These are phyloP conservation scores for Fusarium sp. DNA, from an alignment of 2,329 filamentous ascomycete genomes.

Conservation along the genomic window DNA sequence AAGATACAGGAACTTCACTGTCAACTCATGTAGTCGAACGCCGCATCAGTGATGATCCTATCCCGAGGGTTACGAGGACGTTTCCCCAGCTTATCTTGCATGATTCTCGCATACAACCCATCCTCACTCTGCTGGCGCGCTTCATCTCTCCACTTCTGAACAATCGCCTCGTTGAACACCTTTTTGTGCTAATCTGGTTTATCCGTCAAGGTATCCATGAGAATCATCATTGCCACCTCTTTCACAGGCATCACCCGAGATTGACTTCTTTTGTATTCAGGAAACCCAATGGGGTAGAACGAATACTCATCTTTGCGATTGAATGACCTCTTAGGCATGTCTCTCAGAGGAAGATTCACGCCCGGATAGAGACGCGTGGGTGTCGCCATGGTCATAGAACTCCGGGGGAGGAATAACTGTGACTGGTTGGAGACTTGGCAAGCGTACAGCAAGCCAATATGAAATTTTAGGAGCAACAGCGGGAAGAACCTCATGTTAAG, in stretches of 20 bases:
- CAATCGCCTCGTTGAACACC: slow-evolving; percentile 22
- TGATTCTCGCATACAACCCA: not conserved
- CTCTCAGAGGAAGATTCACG: not conserved
- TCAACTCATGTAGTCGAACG: not conserved
- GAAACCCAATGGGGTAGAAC: not conserved
- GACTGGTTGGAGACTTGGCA: not conserved
- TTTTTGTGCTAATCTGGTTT: slow-evolving; percentile 40
- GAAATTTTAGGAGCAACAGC: not conserved
- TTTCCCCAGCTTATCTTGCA: not conserved
- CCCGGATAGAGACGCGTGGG: not conserved
- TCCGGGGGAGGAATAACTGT: not conserved
- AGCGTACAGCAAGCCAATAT: not conserved
- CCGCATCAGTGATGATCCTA: not conserved
- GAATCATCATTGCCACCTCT: slow-evolving; percentile 37
- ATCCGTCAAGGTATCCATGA: slow-evolving; percentile 41
- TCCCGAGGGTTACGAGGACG: not conserved
- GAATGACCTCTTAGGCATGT: not conserved
- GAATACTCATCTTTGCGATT: not conserved
- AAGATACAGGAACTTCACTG: rapidly evolving
- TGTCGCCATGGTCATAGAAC: not conserved
- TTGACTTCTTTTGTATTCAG: rapidly evolving
- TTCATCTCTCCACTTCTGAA: not conserved
- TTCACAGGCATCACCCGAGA: not conserved
- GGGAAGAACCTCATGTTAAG: not conserved
- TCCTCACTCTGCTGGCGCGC: not conserved